phyloP scores from a whole-genome alignment of 495 filamentous ascomycete genomes.

The Choiromyces venosus region DNA sequence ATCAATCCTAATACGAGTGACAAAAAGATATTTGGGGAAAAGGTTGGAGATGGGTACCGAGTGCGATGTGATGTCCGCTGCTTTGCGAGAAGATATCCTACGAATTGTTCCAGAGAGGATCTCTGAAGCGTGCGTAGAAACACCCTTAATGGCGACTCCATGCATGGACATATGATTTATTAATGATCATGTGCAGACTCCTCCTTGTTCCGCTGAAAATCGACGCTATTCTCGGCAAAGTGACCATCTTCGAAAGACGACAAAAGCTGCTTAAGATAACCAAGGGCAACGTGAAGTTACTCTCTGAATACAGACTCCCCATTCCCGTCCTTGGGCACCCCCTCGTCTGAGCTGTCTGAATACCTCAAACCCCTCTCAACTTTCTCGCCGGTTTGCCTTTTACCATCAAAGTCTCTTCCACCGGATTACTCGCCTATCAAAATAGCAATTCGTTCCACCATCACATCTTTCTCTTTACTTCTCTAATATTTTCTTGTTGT shows the following conservation, averaged over 20 bases:
- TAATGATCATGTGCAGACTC: neutral
- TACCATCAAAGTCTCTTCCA: neutral
- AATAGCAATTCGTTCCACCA: neutral
- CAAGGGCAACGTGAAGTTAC: constrained; percentile 13
- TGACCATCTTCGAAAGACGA: neutral
- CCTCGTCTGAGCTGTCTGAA: neutral
- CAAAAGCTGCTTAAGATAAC: neutral
- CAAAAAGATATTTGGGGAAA: neutral
- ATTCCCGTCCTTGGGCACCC: neutral
- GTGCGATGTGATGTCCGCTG: neutral
- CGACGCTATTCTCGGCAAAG: neutral
- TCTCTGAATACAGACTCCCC: constrained; percentile 5
- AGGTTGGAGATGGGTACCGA: neutral
- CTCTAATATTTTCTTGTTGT: neutral
- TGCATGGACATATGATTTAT: neutral
- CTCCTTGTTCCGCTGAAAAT: neutral
- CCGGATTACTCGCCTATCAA: neutral
- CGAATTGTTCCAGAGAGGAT: neutral
- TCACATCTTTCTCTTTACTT: neutral
- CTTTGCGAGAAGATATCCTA: neutral
- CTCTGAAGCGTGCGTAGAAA: neutral
- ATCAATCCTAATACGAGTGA: neutral
- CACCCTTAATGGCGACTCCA: neutral
- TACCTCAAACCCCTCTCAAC: neutral
- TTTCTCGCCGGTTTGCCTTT: neutral